phyloP scores from a whole-genome alignment of 1,284 basidiomycete genomes.

The Ceratobasidium sp. region DNA sequence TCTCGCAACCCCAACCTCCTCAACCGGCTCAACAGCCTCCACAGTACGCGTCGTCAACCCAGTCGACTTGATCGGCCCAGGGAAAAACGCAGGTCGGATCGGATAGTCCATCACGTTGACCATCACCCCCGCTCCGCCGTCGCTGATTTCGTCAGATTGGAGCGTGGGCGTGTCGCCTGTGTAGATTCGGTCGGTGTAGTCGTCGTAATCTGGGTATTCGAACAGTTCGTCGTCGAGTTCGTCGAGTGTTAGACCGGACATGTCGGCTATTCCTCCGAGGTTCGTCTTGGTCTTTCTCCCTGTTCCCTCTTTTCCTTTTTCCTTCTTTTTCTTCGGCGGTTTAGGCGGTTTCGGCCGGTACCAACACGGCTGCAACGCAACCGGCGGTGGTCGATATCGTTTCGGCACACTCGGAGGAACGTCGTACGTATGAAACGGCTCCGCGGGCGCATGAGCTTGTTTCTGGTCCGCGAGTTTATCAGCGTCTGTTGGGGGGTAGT shows the following conservation, averaged over 20 bases:
- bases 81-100: slow-evolving; percentile 42
- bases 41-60: slow-evolving; percentile 22
- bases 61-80: slow-evolving; percentile 41
- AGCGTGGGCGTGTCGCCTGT: slow-evolving; percentile 31
- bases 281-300: slow-evolving; percentile 2
- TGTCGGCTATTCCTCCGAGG: not conserved
- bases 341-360: slow-evolving; percentile 37
- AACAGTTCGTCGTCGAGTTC: slow-evolving; percentile 14
- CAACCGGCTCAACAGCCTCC: not conserved
- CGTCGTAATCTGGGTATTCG: slow-evolving; percentile 30
- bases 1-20: not conserved
- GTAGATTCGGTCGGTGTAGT: not conserved
- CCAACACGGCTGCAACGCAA: slow-evolving; percentile 18
- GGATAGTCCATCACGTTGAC: not conserved
- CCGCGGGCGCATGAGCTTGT: not conserved
- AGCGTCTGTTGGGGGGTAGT: slow-evolving; percentile 31
- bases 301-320: not conserved
- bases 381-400: slow-evolving; percentile 27
- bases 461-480: not conserved
- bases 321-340: slow-evolving; percentile 11
- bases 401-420: slow-evolving; percentile 25
- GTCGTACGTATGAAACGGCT: slow-evolving; percentile 33
- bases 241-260: not conserved
- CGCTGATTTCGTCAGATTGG: slow-evolving; percentile 13
- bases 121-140: not conserved